A percentile compares a stretch with the other conserved stretches of the same genome.
These are phyloP conservation scores for Venturia aucupariae DNA, from an alignment of 2,329 filamentous ascomycete species.

Conservation along the genomic window DNA sequence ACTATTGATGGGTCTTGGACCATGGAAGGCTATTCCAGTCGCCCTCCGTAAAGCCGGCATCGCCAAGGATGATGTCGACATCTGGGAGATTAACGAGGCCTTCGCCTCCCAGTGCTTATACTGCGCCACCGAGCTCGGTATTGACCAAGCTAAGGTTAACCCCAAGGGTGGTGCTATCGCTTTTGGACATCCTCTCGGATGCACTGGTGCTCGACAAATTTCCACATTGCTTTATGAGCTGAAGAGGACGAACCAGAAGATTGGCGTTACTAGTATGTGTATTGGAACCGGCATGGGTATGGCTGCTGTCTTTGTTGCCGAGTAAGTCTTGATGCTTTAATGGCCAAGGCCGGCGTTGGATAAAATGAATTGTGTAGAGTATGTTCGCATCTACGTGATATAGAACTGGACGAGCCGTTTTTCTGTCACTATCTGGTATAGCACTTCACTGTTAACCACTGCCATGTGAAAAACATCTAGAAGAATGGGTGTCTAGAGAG, in stretches of 20 bases:
- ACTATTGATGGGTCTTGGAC: conserved; percentile 90
- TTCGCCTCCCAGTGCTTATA: conserved; percentile 93
- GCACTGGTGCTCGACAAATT: conserved; percentile 88
- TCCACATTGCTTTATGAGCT: conserved; percentile 87
- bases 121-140: conserved; percentile 79
- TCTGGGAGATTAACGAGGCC: conserved; percentile 98
- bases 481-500: too few relatives aligned
- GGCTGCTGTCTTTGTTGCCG: conserved; percentile 92
- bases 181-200: conserved; percentile 89
- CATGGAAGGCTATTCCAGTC: conserved; percentile 91
- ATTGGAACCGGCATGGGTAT: conserved; percentile 96
- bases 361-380: neutral
- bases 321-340: conserved; percentile 45
- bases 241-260: conserved; percentile 69
- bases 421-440: neutral
- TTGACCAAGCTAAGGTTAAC: conserved; percentile 84
- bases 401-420: neutral
- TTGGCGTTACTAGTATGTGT: conserved; percentile 94
- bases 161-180: conserved; percentile 95
- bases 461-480: too few relatives aligned
- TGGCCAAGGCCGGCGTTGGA: neutral
- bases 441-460: too few relatives aligned
- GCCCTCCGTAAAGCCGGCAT: conserved; percentile 83
- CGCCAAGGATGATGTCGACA: conserved; percentile 76
- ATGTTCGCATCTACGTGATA: neutral